phyloP scores from a whole-genome alignment of 106 monocot genomes.

The Allium cepa region DNA sequence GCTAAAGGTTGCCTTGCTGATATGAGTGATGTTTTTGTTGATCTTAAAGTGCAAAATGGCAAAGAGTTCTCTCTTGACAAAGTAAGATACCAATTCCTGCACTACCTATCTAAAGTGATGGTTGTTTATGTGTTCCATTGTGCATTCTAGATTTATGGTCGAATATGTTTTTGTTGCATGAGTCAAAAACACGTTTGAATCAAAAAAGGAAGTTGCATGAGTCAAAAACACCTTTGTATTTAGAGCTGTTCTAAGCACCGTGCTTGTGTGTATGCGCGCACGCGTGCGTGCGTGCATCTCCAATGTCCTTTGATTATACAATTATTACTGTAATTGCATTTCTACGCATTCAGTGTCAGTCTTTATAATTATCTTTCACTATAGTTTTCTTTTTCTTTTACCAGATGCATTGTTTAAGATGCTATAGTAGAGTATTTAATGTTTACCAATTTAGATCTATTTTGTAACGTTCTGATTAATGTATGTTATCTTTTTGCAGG shows the following conservation, averaged over 20 bases:
- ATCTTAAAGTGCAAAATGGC: constrained; percentile 46
- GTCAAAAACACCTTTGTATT: background rate
- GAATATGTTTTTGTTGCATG: background rate
- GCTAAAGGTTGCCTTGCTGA: constrained; percentile 63
- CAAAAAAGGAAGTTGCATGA: background rate
- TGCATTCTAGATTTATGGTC: background rate
- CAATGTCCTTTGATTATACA: too few species aligned
- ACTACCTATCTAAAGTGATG: background rate
- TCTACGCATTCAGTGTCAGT: too few species aligned
- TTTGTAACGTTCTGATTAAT: background rate
- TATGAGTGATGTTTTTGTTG: constrained; percentile 43
- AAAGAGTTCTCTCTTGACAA: constrained; percentile 68
- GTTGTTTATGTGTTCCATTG: background rate
- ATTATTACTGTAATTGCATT: too few species aligned
- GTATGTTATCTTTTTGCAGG: constrained; percentile 21
- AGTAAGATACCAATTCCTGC: constrained; percentile 27
- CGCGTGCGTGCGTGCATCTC: too few species aligned
- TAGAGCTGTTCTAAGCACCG: background rate
- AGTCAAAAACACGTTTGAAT: background rate
- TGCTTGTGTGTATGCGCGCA: too few species aligned
- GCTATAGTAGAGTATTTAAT: background rate
- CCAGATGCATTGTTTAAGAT: background rate
- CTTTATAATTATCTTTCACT: too few species aligned
- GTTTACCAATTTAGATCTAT: background rate
- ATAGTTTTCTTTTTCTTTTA: background rate